These are phyloP conservation scores for Bassia scoparia DNA, from an alignment of 148 eudicot genomes.

Conservation along the genomic window DNA sequence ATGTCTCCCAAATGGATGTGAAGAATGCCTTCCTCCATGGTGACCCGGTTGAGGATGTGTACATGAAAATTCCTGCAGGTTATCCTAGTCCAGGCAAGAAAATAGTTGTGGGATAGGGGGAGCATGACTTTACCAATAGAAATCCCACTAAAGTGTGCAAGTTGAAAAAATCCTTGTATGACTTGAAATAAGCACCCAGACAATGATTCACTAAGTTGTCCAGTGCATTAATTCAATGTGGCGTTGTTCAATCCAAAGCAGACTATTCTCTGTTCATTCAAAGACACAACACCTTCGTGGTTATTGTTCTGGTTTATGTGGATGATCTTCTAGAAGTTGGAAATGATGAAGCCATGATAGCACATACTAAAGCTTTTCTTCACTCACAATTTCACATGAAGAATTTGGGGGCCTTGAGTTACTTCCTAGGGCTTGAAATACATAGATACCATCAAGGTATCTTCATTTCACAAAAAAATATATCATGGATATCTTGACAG, in stretches of 20 bases:
- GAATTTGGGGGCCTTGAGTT: neutral
- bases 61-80: neutral
- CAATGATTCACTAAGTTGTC: neutral
- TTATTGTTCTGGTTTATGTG: neutral
- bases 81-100: neutral
- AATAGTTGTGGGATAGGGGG: neutral
- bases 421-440: neutral
- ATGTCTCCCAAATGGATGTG: neutral
- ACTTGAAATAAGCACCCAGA: neutral
- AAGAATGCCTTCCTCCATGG: neutral
- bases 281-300: neutral
- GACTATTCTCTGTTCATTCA: neutral
- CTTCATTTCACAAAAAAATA: too few species aligned
- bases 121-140: neutral
- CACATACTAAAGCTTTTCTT: neutral
- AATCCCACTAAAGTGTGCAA: neutral
- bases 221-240: neutral
- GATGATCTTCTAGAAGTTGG: neutral
- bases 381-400: neutral
- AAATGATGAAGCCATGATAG: neutral
- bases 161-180: neutral
- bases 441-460: too few species aligned
- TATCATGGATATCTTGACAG: too few species aligned
- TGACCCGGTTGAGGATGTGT: neutral
- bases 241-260: neutral